Conservation (phyloP, 78 protist genomes). For the Dictyostelium brefeldianum region DNA sequence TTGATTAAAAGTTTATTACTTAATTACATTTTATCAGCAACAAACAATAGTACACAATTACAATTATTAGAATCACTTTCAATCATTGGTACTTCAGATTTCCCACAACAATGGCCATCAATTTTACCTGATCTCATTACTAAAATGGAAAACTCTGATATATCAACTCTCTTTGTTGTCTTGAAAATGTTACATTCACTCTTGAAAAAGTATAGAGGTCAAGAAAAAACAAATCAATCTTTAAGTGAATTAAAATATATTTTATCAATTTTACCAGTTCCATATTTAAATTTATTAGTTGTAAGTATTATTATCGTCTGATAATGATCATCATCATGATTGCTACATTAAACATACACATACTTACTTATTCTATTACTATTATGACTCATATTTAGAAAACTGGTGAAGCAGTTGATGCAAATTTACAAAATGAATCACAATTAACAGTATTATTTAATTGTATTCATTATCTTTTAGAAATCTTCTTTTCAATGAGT, state of each 20-base stretch:
- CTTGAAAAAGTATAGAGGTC: conserved; percentile 41
- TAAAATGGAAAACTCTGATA: conserved; percentile 8
- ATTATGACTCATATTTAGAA: background rate
- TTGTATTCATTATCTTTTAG: background rate
- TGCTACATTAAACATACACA: background rate
- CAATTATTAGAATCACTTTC: conserved; percentile 66
- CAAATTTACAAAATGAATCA: background rate
- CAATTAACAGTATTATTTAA: conserved; percentile 28
- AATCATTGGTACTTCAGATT: conserved; percentile 65
- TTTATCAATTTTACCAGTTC: conserved; percentile 28
- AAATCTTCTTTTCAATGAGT: conserved; percentile 80
- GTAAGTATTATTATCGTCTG: conserved; percentile 45
- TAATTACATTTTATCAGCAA: conserved; percentile 19
- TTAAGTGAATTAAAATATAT: conserved; percentile 54
- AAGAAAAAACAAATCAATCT: background rate
- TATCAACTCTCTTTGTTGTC: background rate
- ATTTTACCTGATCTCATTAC: conserved; percentile 44
- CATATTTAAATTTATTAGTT: conserved; percentile 44
- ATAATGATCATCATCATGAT: background rate
- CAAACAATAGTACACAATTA: background rate
- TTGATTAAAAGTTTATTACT: conserved; percentile 30
- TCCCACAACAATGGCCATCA: conserved; percentile 84
- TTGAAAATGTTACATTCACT: conserved; percentile 26
- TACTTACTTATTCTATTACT: background rate
- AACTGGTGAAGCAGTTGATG: conserved; percentile 20